Evolutionary conservation across 441 rosid genomes (phyloP).

Genomic region (Geranium incanum): DNA sequence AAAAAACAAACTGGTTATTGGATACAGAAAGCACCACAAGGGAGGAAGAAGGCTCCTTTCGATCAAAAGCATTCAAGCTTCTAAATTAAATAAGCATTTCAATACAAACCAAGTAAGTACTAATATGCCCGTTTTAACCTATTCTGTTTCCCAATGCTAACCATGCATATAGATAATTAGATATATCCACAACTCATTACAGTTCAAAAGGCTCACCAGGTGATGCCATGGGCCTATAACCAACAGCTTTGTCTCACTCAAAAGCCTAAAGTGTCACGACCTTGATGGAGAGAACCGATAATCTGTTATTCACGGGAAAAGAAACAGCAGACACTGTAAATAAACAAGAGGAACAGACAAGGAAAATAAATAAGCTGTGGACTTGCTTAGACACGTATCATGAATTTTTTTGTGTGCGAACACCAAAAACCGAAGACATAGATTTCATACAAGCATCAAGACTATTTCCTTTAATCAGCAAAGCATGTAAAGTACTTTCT

Average conservation of each 20-base stretch:
- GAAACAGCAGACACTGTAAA: not conserved
- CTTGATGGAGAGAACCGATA: conserved; percentile 15
- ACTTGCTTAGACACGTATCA: not conserved
- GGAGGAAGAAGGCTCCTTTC: not conserved
- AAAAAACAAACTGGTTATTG: not conserved
- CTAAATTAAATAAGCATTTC: not conserved
- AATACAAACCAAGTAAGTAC: not conserved
- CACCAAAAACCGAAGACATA: not conserved
- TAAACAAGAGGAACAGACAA: not conserved
- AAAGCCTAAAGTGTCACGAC: conserved; percentile 24
- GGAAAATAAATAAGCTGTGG: not conserved
- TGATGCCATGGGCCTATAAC: conserved; percentile 56
- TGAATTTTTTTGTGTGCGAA: not conserved
- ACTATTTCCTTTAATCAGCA: not conserved
- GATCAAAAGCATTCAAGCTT: not conserved
- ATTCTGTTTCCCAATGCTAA: not conserved
- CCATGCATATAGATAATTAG: not conserved
- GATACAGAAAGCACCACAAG: not conserved
- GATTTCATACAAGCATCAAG: not conserved
- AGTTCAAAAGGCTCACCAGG: conserved; percentile 26
- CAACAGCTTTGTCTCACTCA: conserved; percentile 20
- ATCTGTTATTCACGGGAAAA: conserved; percentile 20
- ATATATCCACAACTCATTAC: conserved; percentile 4
- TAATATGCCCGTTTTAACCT: not conserved
- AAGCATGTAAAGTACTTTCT: not conserved